Evolutionary conservation across 257 asterid genomes (phyloP).

Genomic region (Gentiana straminea): DNA sequence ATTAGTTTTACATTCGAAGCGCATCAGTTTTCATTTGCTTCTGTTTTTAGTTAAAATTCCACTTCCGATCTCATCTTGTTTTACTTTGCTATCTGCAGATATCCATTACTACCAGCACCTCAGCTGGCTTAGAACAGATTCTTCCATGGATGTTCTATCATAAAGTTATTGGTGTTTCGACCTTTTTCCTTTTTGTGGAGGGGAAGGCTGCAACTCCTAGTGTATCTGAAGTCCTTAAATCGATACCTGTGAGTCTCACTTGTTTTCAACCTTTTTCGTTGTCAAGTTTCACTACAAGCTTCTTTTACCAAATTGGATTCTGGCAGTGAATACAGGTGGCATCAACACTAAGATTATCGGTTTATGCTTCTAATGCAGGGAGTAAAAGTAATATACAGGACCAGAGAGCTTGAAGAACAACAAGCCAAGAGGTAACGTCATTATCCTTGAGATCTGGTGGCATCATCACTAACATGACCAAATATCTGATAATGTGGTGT

Average conservation of each 20-base stretch:
- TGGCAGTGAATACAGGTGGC: background rate
- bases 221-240: constrained; percentile 36
- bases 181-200: constrained; percentile 54
- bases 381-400: constrained; percentile 83
- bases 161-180: constrained; percentile 44
- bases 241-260: constrained; percentile 42
- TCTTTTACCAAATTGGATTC: background rate
- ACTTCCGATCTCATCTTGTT: no score
- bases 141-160: constrained; percentile 75
- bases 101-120: constrained; percentile 50
- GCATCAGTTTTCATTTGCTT: no score
- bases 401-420: constrained; percentile 88
- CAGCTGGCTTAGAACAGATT: constrained; percentile 53
- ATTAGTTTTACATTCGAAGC: no score
- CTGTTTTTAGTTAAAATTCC: no score
- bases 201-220: constrained; percentile 40
- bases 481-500: no score
- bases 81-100: constrained; percentile 27
- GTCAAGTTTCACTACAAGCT: background rate
- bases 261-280: background rate
- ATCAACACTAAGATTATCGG: background rate
- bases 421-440: constrained; percentile 71
- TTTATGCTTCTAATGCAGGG: constrained; percentile 43
- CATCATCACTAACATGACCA: no score
- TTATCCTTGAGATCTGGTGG: constrained; percentile 11